These are phyloP conservation scores for Lasiodiplodia sp. DNA, from an alignment of 2,329 filamentous ascomycete genomes.

Conservation along the genomic window DNA sequence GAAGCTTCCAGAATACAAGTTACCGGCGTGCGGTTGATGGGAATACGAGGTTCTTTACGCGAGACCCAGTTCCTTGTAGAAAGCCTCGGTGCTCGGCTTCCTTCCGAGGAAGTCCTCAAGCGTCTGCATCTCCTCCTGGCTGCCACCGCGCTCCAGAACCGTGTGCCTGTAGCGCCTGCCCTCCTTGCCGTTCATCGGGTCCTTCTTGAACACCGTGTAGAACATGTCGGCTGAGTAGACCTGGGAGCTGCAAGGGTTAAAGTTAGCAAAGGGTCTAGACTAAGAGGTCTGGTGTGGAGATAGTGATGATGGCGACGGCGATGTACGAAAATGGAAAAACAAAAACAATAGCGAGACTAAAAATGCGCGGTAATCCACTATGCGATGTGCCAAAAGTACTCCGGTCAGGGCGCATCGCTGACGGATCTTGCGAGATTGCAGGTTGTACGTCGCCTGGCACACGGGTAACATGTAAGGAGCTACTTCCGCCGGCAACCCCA, in stretches of 20 bases:
- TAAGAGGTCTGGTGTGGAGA: no score
- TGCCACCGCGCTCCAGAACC: constrained; percentile 79
- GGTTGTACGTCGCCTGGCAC: background rate
- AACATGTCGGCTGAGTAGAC: constrained; percentile 91
- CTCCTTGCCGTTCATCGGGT: constrained; percentile 79
- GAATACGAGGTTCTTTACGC: background rate
- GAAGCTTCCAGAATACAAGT: no score
- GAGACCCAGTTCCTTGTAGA: constrained; percentile 79
- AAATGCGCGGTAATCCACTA: background rate
- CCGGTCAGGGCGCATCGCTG: background rate
- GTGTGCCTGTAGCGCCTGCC: constrained; percentile 79
- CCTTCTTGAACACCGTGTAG: constrained; percentile 76
- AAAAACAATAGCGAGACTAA: background rate
- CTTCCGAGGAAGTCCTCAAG: constrained; percentile 80
- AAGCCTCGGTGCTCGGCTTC: constrained; percentile 78
- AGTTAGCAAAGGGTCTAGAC: background rate
- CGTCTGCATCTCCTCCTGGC: constrained; percentile 81
- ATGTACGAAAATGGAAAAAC: background rate
- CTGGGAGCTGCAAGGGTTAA: constrained; percentile 61
- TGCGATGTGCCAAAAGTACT: background rate
- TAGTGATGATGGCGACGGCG: background rate
- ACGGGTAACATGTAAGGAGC: background rate
- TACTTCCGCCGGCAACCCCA: background rate
- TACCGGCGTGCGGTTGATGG: no score
- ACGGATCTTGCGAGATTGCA: background rate